Evolutionary conservation across 148 eudicot species (phyloP), one percentile per base, ranked within the genome.

Genomic region (Rhododendron ferrugineum): DNA sequence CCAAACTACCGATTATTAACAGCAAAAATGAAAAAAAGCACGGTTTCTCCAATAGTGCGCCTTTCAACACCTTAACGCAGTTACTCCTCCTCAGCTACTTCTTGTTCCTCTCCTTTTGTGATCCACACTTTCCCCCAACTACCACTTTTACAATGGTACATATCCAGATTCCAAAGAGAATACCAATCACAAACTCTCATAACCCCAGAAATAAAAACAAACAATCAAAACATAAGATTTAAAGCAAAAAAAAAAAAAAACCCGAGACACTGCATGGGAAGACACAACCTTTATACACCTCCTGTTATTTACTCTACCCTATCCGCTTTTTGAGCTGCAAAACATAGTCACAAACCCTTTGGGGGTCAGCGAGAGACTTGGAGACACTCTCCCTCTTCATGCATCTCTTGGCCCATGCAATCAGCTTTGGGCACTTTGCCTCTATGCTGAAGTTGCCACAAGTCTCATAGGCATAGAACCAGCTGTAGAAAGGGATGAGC

Each of bases 311-410:
- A 82, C 9, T 60, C 75, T 16, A 42, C 49, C 73, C 73, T 11
- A 3, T 11, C 10, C 8, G 74, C 74, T 30, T 68, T 30, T 28
- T 28, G 74, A 28, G 36, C 74, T 30, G 34, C 18, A 68, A 68
- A 68, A 68, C 74, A 28, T 11, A 78, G 80, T 78, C 52, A 46
- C 23, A 78, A n/a, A 76, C 30, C 54, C 49, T 78, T 26, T 30
- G 49, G 32, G 82, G 30, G 54, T 81, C 49, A 22, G 83, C 72
- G 5, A 60, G 73, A 37, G 49, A 58, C 72, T 81, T 81, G 46
- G 92, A 87, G 0, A 90, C 94, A 60, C 89, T 92, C 42, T 91
- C 90, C 58, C 88, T 87, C 16, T 87, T 80, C 91, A 90, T 85
- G 85, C 94, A 92, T 76, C 88, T 88, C 78, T 89, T 83, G 23